Percentiles rank a stretch among this genome's conserved stretches.
Evolutionary conservation across 192 early-diverging fungal genomes (phyloP).

Genomic region (Phycomyces nitens): DNA sequence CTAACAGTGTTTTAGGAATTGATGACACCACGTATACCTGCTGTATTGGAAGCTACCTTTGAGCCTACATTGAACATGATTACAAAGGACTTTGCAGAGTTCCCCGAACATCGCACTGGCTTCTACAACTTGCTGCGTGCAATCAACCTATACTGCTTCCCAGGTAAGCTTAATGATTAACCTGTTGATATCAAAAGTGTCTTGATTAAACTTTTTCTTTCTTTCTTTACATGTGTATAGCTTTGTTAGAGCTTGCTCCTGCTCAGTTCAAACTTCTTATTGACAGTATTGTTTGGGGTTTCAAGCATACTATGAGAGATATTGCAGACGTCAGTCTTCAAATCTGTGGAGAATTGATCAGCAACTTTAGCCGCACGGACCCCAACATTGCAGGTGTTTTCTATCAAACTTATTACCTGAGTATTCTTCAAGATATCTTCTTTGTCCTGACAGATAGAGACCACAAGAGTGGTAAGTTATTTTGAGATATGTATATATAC

Average conservation of each 20-base stretch:
- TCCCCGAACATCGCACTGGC: slow-evolving; percentile 93
- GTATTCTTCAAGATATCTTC: slow-evolving; percentile 92
- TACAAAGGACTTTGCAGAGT: slow-evolving; percentile 97
- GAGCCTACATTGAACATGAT: slow-evolving; percentile 99
- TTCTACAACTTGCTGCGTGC: slow-evolving; percentile 92
- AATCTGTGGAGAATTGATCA: slow-evolving; percentile 84
- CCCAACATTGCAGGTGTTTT: slow-evolving; percentile 75
- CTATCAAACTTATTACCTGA: slow-evolving; percentile 89
- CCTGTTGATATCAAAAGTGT: not conserved
- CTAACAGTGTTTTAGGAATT: slow-evolving; percentile 40
- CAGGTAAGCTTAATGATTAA: slow-evolving; percentile 7
- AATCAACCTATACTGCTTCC: slow-evolving; percentile 91
- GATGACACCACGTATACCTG: slow-evolving; percentile 79
- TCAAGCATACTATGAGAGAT: slow-evolving; percentile 98
- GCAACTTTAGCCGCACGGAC: slow-evolving; percentile 79
- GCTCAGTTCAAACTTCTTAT: slow-evolving; percentile 89
- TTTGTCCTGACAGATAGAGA: slow-evolving; percentile 95
- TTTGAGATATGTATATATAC: not conserved
- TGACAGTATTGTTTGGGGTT: slow-evolving; percentile 96
- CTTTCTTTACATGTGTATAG: slow-evolving; percentile 22
- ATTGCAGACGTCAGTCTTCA: slow-evolving; percentile 89
- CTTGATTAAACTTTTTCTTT: not conserved
- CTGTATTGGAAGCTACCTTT: slow-evolving; percentile 91
- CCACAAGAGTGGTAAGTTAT: slow-evolving; percentile 84
- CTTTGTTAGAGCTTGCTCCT: slow-evolving; percentile 76